These are phyloP conservation scores for Aspergillus sp. DNA, from an alignment of 2,329 filamentous ascomycete species.

Conservation along the genomic window DNA sequence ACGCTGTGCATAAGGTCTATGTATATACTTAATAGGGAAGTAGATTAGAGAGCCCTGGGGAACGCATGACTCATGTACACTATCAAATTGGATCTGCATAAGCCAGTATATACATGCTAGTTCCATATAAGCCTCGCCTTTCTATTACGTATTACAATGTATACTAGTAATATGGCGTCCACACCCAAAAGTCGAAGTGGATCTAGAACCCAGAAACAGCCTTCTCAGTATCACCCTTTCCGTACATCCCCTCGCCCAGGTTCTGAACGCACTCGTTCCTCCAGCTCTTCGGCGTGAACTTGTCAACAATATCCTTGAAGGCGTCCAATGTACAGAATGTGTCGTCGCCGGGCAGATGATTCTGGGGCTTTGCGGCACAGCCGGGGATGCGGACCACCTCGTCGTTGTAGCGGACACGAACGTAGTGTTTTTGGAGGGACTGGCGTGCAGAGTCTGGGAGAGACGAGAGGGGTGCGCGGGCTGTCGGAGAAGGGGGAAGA, in stretches of 20 bases:
- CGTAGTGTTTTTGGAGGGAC: conserved; percentile 67
- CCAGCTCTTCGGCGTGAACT: conserved; percentile 83
- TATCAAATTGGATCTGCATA: neutral
- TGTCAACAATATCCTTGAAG: conserved; percentile 91
- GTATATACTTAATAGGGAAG: too few species aligned
- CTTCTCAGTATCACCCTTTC: conserved; percentile 40
- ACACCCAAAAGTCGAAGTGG: neutral
- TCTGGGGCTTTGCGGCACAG: conserved; percentile 68
- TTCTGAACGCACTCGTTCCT: conserved; percentile 61
- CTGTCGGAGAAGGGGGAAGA: conserved; percentile 28
- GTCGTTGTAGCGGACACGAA: conserved; percentile 90
- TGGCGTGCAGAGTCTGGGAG: conserved; percentile 30
- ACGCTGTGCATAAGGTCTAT: neutral
- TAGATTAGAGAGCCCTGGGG: too few species aligned
- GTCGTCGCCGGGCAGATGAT: conserved; percentile 82
- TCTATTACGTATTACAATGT: neutral
- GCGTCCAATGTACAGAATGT: conserved; percentile 88
- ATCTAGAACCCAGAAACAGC: conserved; percentile 40
- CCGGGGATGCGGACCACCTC: conserved; percentile 76
- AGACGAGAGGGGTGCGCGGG: conserved; percentile 33
- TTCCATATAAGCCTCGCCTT: neutral
- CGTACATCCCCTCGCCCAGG: conserved; percentile 55
- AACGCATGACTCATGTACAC: neutral
- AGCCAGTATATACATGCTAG: neutral
- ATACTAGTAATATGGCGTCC: neutral